A percentile compares a stretch with the other conserved stretches of the same genome.
phyloP scores from a whole-genome alignment of 2,329 filamentous ascomycete genomes.

The Chaetothyriales sp. region DNA sequence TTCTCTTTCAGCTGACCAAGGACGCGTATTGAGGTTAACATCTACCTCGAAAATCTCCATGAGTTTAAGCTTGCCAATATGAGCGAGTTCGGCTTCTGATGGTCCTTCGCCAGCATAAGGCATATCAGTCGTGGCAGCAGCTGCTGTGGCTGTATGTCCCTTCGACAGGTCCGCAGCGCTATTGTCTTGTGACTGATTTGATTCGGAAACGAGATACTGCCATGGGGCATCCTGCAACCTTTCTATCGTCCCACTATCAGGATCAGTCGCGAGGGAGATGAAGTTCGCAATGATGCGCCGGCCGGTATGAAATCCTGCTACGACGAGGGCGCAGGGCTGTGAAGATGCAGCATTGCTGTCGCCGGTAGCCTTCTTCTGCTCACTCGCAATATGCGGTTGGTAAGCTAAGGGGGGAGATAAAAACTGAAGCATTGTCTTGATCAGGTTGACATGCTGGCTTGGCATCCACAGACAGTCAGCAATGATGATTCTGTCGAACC shows the following conservation, averaged over 20 bases:
- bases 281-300: conserved; percentile 42
- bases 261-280: conserved; percentile 32
- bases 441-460: conserved; percentile 42
- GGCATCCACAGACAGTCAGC: conserved; percentile 51
- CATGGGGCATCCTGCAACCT: conserved; percentile 14
- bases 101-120: neutral
- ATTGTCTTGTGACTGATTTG: neutral
- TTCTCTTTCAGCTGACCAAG: conserved; percentile 28
- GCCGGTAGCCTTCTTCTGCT: neutral
- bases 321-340: conserved; percentile 32
- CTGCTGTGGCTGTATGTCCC: neutral
- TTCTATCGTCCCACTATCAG: neutral
- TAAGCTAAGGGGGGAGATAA: conserved; percentile 12
- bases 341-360: neutral
- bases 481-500: conserved; percentile 42
- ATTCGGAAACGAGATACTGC: conserved; percentile 8
- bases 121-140: neutral
- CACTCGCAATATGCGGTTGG: neutral
- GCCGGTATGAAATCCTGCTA: conserved; percentile 48
- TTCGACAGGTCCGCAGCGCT: neutral
- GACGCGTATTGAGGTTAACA: conserved; percentile 31
- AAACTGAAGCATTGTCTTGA: conserved; percentile 41
- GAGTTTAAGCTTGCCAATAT: conserved; percentile 11
- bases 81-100: neutral
- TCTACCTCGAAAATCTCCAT: conserved; percentile 17